Evolutionary conservation across 1,284 basidiomycete genomes (phyloP).

Genomic region (Rhizoctonia solani): DNA sequence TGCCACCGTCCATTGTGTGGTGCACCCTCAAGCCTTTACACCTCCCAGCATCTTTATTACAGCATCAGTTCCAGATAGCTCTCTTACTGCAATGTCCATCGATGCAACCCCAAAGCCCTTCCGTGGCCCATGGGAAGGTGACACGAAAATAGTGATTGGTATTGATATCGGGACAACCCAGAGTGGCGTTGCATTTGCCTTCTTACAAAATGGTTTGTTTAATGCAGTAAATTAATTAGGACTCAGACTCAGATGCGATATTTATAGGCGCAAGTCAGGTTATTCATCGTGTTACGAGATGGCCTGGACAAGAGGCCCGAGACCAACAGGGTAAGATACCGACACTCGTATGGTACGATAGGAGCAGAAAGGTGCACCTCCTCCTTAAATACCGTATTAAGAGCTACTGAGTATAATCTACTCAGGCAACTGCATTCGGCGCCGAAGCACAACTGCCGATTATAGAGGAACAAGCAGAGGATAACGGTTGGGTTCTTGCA

Average conservation of each 20-base stretch:
- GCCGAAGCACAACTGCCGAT: conserved; percentile 16
- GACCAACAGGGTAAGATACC: conserved; percentile 35
- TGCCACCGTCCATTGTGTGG: too few relatives aligned
- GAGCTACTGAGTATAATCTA: background rate
- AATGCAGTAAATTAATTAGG: background rate
- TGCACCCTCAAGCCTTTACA: too few relatives aligned
- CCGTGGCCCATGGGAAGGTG: conserved; percentile 26
- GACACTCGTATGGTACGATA: conserved; percentile 35
- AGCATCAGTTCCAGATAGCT: too few relatives aligned
- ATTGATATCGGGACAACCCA: conserved; percentile 37
- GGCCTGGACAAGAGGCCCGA: conserved; percentile 36
- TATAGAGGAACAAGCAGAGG: conserved; percentile 23
- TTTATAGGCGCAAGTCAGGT: background rate
- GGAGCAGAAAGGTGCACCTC: background rate
- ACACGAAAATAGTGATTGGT: conserved; percentile 32
- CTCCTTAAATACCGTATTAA: background rate
- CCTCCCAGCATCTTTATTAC: too few relatives aligned
- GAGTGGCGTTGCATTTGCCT: conserved; percentile 30
- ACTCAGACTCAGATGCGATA: background rate
- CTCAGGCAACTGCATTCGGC: conserved; percentile 34
- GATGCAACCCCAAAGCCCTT: conserved; percentile 25
- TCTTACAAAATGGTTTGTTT: conserved; percentile 14
- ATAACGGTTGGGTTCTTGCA: conserved; percentile 34
- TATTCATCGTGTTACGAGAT: conserved; percentile 29
- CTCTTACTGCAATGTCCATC: too few relatives aligned